These are phyloP conservation scores for grape (Vitis vinifera) DNA, from an alignment of 164 flowering plant species.

Conservation along the genomic window ASM3070453v1 NC_081822.1:1127501-1128000, in stretches of 20 bases:
- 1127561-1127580: conserved; percentile 53
- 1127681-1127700: background rate
- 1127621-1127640: background rate
- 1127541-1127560: conserved; percentile 54
- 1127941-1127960: conserved; percentile 58
- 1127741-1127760: conserved; percentile 46
- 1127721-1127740: conserved; percentile 15
- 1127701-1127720: conserved; percentile 54
- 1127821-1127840: conserved; percentile 21
- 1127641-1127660: background rate
- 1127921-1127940: conserved; percentile 82
- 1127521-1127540: conserved; percentile 69
- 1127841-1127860: background rate
- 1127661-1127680: background rate
- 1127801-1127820: conserved; percentile 60
- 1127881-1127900: conserved; percentile 73
- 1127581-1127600: conserved; percentile 27
- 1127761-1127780: conserved; percentile 56
- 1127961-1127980: conserved; percentile 25
- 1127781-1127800: conserved; percentile 58
- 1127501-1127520: conserved; percentile 45
- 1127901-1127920: conserved; percentile 78
- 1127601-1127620: conserved; percentile 45
- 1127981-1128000: conserved; percentile 53
- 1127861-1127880: conserved; percentile 21